Conservation (phyloP, 371 early-diverging fungal genomes). For the Mortierella sp. region DNA sequence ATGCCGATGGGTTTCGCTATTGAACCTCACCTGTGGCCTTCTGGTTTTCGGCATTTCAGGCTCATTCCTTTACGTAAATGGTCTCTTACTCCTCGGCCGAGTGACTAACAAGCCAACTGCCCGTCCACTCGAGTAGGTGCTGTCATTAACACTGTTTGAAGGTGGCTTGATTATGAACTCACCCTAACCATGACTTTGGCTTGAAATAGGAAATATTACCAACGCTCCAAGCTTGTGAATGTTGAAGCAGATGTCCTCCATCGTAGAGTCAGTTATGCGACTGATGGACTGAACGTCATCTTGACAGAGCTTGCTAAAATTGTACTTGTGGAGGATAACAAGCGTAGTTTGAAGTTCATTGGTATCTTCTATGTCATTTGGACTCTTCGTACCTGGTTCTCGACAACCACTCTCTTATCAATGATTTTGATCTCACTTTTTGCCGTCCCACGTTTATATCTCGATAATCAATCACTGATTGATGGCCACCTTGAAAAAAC, state of each 20-base stretch:
- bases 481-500: slow-evolving; percentile 64
- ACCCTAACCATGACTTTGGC: background rate
- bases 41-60: slow-evolving; percentile 64
- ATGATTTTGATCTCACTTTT: slow-evolving; percentile 62
- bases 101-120: slow-evolving; percentile 49
- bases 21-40: slow-evolving; percentile 63
- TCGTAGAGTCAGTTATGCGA: slow-evolving; percentile 51
- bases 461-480: slow-evolving; percentile 63
- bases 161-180: background rate
- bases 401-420: slow-evolving; percentile 65
- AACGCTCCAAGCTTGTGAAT: slow-evolving; percentile 39
- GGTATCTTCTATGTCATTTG: slow-evolving; percentile 64
- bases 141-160: too few relatives aligned
- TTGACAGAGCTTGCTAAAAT: slow-evolving; percentile 63
- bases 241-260: slow-evolving; percentile 44
- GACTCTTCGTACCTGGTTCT: slow-evolving; percentile 68
- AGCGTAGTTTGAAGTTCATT: slow-evolving; percentile 58
- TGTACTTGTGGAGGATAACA: slow-evolving; percentile 67
- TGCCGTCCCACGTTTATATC: slow-evolving; percentile 63
- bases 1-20: slow-evolving; percentile 67
- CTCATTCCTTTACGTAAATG: slow-evolving; percentile 66
- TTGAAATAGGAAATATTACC: slow-evolving; percentile 26
- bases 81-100: slow-evolving; percentile 57
- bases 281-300: slow-evolving; percentile 63
- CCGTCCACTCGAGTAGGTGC: slow-evolving; percentile 61